phyloP scores from a whole-genome alignment of 768 basidiomycete species.

The Leccinellum albellum region DNA sequence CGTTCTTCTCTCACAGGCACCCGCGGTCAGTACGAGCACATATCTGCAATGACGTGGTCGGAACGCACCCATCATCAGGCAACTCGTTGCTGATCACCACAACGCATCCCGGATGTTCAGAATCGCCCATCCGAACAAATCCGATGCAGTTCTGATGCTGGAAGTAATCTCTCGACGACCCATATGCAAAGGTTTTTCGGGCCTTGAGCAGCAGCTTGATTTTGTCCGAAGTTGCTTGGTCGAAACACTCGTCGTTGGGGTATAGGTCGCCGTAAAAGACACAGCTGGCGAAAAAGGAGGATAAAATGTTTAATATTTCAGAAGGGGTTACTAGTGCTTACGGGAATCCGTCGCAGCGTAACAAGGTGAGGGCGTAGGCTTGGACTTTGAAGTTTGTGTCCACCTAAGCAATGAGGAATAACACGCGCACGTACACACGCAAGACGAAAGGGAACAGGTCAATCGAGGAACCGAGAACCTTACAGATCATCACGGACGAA shows the following conservation, averaged over 20 bases:
- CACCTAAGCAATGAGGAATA: constrained; percentile 46
- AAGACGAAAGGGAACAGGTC: not conserved
- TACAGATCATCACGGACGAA: constrained; percentile 29
- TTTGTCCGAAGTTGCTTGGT: constrained; percentile 46
- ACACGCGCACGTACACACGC: not conserved
- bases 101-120: constrained; percentile 54
- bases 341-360: constrained; percentile 71
- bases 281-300: constrained; percentile 45
- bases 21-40: not conserved
- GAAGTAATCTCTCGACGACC: constrained; percentile 58
- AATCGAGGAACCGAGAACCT: not conserved
- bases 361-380: constrained; percentile 76
- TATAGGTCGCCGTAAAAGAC: constrained; percentile 87
- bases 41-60: not conserved
- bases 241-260: constrained; percentile 64
- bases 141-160: constrained; percentile 63
- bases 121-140: constrained; percentile 66
- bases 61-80: constrained; percentile 13
- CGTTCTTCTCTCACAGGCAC: not conserved
- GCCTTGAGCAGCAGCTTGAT: constrained; percentile 54
- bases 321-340: constrained; percentile 37
- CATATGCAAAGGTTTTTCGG: constrained; percentile 68
- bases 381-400: constrained; percentile 69
- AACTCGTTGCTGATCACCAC: constrained; percentile 65
- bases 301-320: not conserved